These are phyloP conservation scores for Domatiomyces globalis DNA, from an alignment of 2,329 filamentous ascomycete species.

Conservation along the genomic window DNA sequence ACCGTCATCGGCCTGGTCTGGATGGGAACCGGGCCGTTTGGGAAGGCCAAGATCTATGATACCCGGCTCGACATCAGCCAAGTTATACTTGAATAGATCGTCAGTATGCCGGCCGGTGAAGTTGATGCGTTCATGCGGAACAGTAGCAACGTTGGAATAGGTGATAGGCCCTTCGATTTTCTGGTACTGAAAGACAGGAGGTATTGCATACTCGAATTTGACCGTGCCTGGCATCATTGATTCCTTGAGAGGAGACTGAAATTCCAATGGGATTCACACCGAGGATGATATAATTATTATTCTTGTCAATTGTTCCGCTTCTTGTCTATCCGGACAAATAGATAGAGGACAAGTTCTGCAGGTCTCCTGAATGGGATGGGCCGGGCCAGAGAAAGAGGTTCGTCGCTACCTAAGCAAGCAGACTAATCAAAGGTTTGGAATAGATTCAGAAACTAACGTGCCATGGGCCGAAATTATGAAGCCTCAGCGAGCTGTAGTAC, in stretches of 20 bases:
- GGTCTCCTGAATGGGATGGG: neutral
- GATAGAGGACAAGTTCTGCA: neutral
- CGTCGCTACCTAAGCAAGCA: neutral
- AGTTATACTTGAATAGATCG: neutral
- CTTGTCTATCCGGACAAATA: neutral
- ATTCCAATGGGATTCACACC: too few relatives aligned
- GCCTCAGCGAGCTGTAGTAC: neutral
- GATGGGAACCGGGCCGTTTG: neutral
- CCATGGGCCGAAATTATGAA: neutral
- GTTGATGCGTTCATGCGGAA: neutral
- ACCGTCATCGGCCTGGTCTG: neutral
- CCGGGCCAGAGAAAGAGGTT: neutral
- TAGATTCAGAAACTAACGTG: too few relatives aligned
- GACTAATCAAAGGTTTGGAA: too few relatives aligned
- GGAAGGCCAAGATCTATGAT: neutral
- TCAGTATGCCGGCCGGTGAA: neutral
- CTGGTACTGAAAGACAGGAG: neutral
- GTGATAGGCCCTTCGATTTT: neutral
- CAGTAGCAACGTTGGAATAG: neutral
- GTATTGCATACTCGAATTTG: neutral
- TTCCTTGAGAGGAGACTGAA: too few relatives aligned
- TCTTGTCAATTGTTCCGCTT: neutral
- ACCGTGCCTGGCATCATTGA: neutral
- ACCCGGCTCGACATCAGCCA: neutral
- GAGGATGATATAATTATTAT: neutral